Conservation (phyloP, 1,284 basidiomycete species). For the Rhodofomes roseus region DNA sequence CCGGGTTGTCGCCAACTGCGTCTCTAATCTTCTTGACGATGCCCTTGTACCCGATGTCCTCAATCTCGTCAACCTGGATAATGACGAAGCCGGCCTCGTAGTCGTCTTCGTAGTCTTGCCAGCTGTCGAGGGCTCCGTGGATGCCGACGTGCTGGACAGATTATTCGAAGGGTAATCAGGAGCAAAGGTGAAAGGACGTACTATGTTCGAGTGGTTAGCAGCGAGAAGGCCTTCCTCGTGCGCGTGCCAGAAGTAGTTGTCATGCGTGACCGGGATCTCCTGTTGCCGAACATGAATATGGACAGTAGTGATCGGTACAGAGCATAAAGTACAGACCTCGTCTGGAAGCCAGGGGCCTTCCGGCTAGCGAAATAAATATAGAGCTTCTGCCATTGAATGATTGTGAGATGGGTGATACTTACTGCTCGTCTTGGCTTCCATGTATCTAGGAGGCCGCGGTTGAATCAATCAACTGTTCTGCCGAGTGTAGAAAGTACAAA, state of each 20-base stretch:
- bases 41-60: slow-evolving; percentile 30
- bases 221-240: slow-evolving; percentile 35
- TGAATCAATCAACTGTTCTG: neutral
- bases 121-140: slow-evolving; percentile 27
- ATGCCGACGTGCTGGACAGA: slow-evolving; percentile 32
- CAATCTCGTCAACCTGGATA: slow-evolving; percentile 31
- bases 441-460: slow-evolving; percentile 20
- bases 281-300: slow-evolving; percentile 1
- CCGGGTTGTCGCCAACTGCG: slow-evolving; percentile 33
- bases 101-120: slow-evolving; percentile 31
- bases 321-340: slow-evolving; percentile 22
- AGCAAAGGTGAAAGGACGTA: slow-evolving; percentile 13
- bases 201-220: slow-evolving; percentile 34
- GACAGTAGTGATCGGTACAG: neutral
- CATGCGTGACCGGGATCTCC: slow-evolving; percentile 34
- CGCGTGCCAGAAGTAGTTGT: slow-evolving; percentile 39
- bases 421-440: slow-evolving; percentile 26
- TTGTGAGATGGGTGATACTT: neutral
- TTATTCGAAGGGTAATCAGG: neutral
- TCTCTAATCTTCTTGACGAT: slow-evolving; percentile 29
- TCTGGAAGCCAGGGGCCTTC: slow-evolving; percentile 30
- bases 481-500: slow-evolving; percentile 6
- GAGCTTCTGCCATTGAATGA: neutral
- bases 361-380: slow-evolving; percentile 6
- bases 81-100: slow-evolving; percentile 30